Percentiles rank a stretch among this genome's conserved stretches.
Evolutionary conservation across 371 early-diverging fungal species (phyloP).

Genomic region (Saksenaea oblongispora): DNA sequence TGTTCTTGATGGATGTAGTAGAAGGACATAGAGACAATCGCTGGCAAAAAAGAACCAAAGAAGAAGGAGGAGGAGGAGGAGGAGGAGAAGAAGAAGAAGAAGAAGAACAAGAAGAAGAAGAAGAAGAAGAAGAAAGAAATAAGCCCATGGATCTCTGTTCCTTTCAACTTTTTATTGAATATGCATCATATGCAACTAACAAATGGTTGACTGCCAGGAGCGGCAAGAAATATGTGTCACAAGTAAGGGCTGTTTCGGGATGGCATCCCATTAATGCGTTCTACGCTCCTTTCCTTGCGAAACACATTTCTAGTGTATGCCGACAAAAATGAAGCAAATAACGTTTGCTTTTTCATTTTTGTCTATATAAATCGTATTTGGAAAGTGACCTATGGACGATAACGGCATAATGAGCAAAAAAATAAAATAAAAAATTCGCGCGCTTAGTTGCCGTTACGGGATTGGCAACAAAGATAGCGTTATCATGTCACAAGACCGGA

Average conservation of each 20-base stretch:
- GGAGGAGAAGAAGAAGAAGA: neutral
- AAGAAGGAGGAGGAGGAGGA: neutral
- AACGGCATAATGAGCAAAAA: neutral
- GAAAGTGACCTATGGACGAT: neutral
- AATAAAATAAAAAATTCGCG: too few relatives aligned
- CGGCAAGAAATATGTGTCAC: neutral
- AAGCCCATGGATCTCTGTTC: neutral
- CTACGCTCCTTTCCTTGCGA: neutral
- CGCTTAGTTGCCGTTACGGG: neutral
- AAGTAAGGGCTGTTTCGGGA: neutral
- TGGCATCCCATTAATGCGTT: neutral
- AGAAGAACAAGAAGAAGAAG: neutral
- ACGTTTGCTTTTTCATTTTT: neutral
- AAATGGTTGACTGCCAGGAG: neutral
- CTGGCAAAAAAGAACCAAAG: neutral
- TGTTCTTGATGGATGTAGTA: neutral
- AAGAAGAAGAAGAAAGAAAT: neutral
- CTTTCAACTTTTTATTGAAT: neutral
- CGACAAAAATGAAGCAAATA: neutral
- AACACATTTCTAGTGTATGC: neutral
- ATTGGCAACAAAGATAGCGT: neutral
- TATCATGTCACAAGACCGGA: conserved; percentile 6
- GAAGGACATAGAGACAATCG: neutral
- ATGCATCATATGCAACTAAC: neutral
- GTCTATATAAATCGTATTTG: neutral